phyloP scores from a whole-genome alignment of 345 rosid genomes.

The Hibiscus tridactylites region DNA sequence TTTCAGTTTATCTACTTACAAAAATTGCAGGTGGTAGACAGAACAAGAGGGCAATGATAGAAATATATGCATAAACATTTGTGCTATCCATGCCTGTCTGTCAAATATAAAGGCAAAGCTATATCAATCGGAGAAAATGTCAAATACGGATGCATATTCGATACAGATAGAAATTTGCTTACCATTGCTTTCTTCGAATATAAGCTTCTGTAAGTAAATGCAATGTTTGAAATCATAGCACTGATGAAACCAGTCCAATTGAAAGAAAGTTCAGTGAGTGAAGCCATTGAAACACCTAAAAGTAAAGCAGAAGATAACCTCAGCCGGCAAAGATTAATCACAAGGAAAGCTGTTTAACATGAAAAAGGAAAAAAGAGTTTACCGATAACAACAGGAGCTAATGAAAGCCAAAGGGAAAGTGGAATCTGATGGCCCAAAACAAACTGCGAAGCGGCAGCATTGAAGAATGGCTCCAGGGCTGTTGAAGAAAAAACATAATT shows the following conservation, averaged over 20 bases:
- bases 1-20: constrained; percentile 19
- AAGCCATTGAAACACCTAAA: constrained; percentile 50
- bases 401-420: constrained; percentile 37
- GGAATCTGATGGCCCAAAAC: constrained; percentile 45
- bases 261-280: constrained; percentile 49
- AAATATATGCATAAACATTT: constrained; percentile 42
- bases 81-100: constrained; percentile 55
- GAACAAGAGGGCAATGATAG: constrained; percentile 39
- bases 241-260: constrained; percentile 48
- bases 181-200: constrained; percentile 54
- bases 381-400: constrained; percentile 51
- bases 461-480: constrained; percentile 53
- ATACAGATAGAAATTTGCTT: neutral
- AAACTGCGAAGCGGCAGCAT: constrained; percentile 49
- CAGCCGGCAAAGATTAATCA: neutral
- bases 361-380: neutral
- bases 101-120: neutral
- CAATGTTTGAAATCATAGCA: constrained; percentile 47
- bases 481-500: neutral
- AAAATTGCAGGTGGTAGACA: constrained; percentile 43
- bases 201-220: constrained; percentile 49
- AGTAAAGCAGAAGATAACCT: constrained; percentile 5
- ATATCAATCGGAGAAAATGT: neutral
- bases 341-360: neutral
- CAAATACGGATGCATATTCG: neutral